These are phyloP conservation scores for Ophiostoma triangulosporum DNA, from an alignment of 2,329 filamentous ascomycete genomes.

Conservation along the genomic window DNA sequence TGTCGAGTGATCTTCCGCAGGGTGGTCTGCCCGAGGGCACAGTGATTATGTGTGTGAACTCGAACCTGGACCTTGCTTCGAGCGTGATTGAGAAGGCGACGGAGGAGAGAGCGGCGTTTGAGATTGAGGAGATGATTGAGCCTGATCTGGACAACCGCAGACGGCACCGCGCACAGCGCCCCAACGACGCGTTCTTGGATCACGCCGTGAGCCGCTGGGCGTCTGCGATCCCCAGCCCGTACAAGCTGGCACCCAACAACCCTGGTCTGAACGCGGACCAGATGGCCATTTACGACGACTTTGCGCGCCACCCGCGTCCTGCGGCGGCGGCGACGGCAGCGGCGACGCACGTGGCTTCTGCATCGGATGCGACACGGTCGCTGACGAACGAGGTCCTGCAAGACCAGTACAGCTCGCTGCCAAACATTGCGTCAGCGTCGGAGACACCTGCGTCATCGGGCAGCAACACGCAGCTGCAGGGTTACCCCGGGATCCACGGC, in stretches of 20 bases:
- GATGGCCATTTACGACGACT: constrained; percentile 92
- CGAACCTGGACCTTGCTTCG: constrained; percentile 88
- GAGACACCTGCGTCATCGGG: neutral
- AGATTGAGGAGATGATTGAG: constrained; percentile 91
- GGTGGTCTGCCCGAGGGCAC: constrained; percentile 76
- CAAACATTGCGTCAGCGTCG: constrained; percentile 14
- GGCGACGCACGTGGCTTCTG: constrained; percentile 42
- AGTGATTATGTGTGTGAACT: constrained; percentile 97
- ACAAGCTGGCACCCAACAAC: constrained; percentile 60
- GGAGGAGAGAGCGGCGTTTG: constrained; percentile 80
- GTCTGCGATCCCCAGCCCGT: constrained; percentile 85
- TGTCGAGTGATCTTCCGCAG: constrained; percentile 57
- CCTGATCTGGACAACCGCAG: constrained; percentile 64
- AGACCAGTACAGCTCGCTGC: constrained; percentile 45
- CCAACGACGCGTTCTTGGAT: constrained; percentile 76
- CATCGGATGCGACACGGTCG: constrained; percentile 47
- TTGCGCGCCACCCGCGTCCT: constrained; percentile 65
- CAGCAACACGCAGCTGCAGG: constrained; percentile 32
- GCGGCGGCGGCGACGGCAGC: constrained; percentile 19
- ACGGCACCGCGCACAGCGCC: constrained; percentile 58
- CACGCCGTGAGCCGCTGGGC: constrained; percentile 77
- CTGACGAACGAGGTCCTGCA: constrained; percentile 51
- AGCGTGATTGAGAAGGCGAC: constrained; percentile 91
- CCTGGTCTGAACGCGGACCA: constrained; percentile 78
- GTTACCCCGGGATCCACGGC: constrained; percentile 41